phyloP scores from a whole-genome alignment of 305 asterid species.

The Fraxinus greggii region DNA sequence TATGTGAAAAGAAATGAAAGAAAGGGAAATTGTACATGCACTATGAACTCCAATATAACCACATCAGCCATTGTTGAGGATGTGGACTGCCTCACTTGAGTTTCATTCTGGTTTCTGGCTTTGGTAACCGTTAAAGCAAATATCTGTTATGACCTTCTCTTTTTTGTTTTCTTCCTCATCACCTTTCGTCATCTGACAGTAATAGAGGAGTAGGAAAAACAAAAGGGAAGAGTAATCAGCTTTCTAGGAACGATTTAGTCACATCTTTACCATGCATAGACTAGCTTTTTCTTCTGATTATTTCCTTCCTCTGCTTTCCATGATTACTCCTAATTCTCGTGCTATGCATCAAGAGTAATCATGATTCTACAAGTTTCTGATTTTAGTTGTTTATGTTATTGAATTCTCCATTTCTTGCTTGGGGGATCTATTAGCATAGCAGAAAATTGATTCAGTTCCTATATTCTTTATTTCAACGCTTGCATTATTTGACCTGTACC shows the following conservation, averaged over 20 bases:
- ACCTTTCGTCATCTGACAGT: background rate
- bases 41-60: background rate
- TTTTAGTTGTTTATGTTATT: background rate
- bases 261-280: background rate
- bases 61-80: background rate
- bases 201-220: background rate
- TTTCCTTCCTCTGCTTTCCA: background rate
- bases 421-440: background rate
- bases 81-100: background rate
- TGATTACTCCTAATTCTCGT: background rate
- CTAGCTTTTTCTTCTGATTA: background rate
- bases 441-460: background rate
- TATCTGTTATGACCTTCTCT: background rate
- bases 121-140: background rate
- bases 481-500: constrained; percentile 26
- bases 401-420: background rate
- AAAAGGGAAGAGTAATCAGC: background rate
- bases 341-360: background rate
- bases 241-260: background rate
- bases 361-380: background rate
- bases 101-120: background rate
- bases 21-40: background rate
- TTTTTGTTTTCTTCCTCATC: background rate
- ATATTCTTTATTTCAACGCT: constrained; percentile 9
- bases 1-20: background rate